Evolutionary conservation across 345 rosid genomes (phyloP).

Genomic region (Triadica sebifera): DNA sequence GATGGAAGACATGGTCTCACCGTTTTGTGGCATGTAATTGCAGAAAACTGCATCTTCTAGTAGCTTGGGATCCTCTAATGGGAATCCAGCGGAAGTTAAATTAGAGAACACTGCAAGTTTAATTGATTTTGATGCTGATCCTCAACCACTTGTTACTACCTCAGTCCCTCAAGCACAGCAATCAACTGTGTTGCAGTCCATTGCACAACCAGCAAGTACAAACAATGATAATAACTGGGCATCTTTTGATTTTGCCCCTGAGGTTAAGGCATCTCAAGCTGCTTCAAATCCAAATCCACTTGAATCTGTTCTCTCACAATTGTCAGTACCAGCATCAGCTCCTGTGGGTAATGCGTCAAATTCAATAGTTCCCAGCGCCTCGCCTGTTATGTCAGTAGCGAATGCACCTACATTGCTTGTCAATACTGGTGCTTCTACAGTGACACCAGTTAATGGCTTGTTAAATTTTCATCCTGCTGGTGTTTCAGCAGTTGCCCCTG

Average conservation of each 20-base stretch:
- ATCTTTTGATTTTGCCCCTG: slow-evolving; percentile 58
- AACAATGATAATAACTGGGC: slow-evolving; percentile 65
- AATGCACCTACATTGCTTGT: slow-evolving; percentile 9
- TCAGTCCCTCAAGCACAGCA: slow-evolving; percentile 45
- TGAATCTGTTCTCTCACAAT: slow-evolving; percentile 78
- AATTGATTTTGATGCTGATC: slow-evolving; percentile 90
- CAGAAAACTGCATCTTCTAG: slow-evolving; percentile 72
- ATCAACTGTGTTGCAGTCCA: slow-evolving; percentile 35
- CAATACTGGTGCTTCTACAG: slow-evolving; percentile 25
- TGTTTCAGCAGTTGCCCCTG: slow-evolving; percentile 32
- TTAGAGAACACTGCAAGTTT: slow-evolving; percentile 60
- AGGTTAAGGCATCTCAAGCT: slow-evolving; percentile 50
- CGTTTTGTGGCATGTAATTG: slow-evolving; percentile 26
- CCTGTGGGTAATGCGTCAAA: slow-evolving; percentile 35
- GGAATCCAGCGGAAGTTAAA: slow-evolving; percentile 67
- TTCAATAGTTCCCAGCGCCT: slow-evolving; percentile 28
- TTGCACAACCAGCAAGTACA: slow-evolving; percentile 38
- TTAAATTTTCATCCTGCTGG: slow-evolving; percentile 34
- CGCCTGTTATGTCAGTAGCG: slow-evolving; percentile 28
- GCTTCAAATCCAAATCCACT: slow-evolving; percentile 51
- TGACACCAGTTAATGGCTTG: slow-evolving; percentile 29
- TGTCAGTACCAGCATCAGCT: slow-evolving; percentile 50
- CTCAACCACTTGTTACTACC: slow-evolving; percentile 52
- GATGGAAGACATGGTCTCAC: slow-evolving; percentile 18
- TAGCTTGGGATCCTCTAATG: slow-evolving; percentile 59